Percentiles rank a stretch among this genome's conserved stretches.
Conservation (phyloP, 768 basidiomycete species). For the Podaxis carcinomalis region DNA sequence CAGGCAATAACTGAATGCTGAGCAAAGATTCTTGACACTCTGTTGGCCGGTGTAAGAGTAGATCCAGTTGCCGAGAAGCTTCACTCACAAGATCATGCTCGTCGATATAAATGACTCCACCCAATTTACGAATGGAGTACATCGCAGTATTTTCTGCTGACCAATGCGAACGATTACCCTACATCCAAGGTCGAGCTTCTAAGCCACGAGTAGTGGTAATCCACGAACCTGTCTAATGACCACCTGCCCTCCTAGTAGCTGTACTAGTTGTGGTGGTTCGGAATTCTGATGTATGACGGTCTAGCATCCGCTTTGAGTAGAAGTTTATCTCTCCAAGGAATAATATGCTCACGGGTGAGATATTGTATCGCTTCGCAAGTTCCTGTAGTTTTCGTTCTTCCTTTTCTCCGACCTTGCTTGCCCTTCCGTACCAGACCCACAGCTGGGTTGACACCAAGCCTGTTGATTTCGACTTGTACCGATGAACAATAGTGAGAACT, state of each 20-base stretch:
- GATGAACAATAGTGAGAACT: constrained; percentile 62
- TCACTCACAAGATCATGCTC: constrained; percentile 63
- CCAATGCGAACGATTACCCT: constrained; percentile 77
- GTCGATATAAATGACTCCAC: constrained; percentile 57
- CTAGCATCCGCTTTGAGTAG: constrained; percentile 19
- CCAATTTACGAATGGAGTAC: constrained; percentile 59
- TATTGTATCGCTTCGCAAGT: constrained; percentile 70
- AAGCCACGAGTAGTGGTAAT: neutral
- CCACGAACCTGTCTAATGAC: constrained; percentile 65
- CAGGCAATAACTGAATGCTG: constrained; percentile 80
- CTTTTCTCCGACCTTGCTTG: constrained; percentile 44
- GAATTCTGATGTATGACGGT: constrained; percentile 50
- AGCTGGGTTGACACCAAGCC: constrained; percentile 66
- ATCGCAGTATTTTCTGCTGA: constrained; percentile 76
- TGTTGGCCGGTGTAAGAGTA: constrained; percentile 18
- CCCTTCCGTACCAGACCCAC: constrained; percentile 75
- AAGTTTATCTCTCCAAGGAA: neutral
- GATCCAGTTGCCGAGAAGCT: neutral
- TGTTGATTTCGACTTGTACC: constrained; percentile 58
- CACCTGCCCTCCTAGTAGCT: constrained; percentile 64
- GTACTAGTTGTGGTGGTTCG: constrained; percentile 61
- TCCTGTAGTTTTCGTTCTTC: constrained; percentile 69
- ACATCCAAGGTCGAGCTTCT: neutral
- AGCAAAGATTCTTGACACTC: constrained; percentile 69
- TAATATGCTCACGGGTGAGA: constrained; percentile 44